Base-by-base conservation (phyloP, 1,284 basidiomycete genomes). In the Fomitopsis betulina region DNA sequence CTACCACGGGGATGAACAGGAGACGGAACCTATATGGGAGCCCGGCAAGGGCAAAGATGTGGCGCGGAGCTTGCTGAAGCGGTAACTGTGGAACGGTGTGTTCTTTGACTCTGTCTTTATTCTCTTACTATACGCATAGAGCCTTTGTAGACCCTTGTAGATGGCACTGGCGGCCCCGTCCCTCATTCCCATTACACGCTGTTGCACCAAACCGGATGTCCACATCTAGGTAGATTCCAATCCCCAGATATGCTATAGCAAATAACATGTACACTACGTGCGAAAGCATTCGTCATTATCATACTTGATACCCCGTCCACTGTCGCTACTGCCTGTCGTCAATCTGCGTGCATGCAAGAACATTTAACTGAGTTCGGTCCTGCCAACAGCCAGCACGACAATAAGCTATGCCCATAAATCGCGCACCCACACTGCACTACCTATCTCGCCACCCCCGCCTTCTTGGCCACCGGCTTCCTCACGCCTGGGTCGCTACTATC, bases 401-500 rank as follows among this genome's bases (percentile, higher is more conserved):
- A 21, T 13, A 15, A 33, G 27, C 27, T 30, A 9, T 25, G 23
- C 32, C 47, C 6, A 2, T 15, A 17, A 17, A 25, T 10, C 9
- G 25, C 19, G 30, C 17, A 35, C 25, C 45, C 19, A n/a, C 42
- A 2, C 8, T 3, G 3, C 21, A 2, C 13, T 10, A 12, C 65
- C 62, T 10, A 60, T 59, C 49, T 51, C 15, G 65, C 63, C 37
- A 64, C 60, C 21, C 62, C 64, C 38, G 60, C 63, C 5, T 56
- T 58, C 57, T 62, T 62, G 8, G 35, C 35, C 40, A 56, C 61
- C 15, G 66, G 63, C 39, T 55, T 60, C 51, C 47, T 60, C 43
- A 53, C 59, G 50, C 19, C 53, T 13, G 6, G 66, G 40, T 81
- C 82, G 19, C 76, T 73, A 63, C 86, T 86, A n/a, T 80, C 84